Percentiles rank a stretch among this genome's conserved stretches.
phyloP scores from a whole-genome alignment of 2,329 filamentous ascomycete species.

The Botrytis byssoidea region DNA sequence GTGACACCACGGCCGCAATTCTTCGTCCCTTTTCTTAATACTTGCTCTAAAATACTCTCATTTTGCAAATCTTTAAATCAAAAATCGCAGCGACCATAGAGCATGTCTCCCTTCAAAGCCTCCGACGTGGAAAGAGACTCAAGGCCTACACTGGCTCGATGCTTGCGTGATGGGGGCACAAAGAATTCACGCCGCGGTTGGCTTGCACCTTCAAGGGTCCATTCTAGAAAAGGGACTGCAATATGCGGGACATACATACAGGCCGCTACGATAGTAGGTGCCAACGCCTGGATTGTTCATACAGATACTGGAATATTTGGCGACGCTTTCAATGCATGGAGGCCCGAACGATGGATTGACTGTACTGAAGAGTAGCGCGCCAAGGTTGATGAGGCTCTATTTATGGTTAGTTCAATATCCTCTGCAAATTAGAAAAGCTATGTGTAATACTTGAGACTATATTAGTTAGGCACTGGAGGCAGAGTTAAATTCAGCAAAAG shows the following conservation, averaged over 20 bases:
- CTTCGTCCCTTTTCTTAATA: constrained; percentile 26
- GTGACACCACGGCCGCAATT: constrained; percentile 26
- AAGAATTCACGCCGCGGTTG: constrained; percentile 47
- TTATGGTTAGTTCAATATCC: constrained; percentile 31
- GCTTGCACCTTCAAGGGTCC: constrained; percentile 47
- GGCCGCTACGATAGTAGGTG: constrained; percentile 40
- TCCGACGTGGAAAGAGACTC: constrained; percentile 16
- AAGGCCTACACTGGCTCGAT: constrained; percentile 19
- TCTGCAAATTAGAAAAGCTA: constrained; percentile 20
- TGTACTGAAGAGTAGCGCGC: constrained; percentile 20
- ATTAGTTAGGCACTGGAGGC: constrained; percentile 34
- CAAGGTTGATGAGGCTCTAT: constrained; percentile 39
- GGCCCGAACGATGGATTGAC: constrained; percentile 48
- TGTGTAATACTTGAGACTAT: constrained; percentile 25
- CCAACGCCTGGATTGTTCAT: constrained; percentile 37
- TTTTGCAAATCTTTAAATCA: constrained; percentile 17
- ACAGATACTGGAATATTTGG: constrained; percentile 22
- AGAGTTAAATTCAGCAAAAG: not conserved
- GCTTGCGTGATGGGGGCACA: constrained; percentile 38
- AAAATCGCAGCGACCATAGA: constrained; percentile 22
- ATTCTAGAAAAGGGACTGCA: constrained; percentile 47
- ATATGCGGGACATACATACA: constrained; percentile 41
- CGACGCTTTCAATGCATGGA: constrained; percentile 39
- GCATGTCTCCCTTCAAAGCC: constrained; percentile 10
- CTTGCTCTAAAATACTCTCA: constrained; percentile 22